A percentile compares a stretch with the other conserved stretches of the same genome.
Conservation (phyloP, 345 rosid species). For the Syzygium aromaticum region DNA sequence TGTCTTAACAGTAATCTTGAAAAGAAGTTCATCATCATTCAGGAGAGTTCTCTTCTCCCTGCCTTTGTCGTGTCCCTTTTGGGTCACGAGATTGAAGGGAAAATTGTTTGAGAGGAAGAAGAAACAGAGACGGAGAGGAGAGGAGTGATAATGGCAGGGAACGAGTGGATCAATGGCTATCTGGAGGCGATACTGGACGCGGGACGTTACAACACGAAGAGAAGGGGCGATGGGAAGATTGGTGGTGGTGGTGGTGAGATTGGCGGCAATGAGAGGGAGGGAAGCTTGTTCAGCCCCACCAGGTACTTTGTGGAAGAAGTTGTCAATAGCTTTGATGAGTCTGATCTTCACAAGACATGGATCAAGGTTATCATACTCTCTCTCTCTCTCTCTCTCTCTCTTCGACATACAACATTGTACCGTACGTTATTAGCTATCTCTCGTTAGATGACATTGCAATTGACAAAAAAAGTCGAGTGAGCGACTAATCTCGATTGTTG, state of each 20-base stretch:
- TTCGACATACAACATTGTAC: not conserved
- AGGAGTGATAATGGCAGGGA: constrained; percentile 53
- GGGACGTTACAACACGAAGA: constrained; percentile 44
- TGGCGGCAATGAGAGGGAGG: constrained; percentile 33
- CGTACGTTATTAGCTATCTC: not conserved
- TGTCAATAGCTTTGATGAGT: constrained; percentile 69
- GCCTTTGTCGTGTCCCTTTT: not conserved
- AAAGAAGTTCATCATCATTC: not conserved
- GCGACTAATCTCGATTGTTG: not conserved
- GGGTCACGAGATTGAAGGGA: not conserved
- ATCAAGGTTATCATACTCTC: constrained; percentile 38
- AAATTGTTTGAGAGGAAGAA: not conserved
- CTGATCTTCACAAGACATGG: constrained; percentile 86
- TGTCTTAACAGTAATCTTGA: not conserved
- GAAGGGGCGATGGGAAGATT: constrained; percentile 38
- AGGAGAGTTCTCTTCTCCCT: not conserved
- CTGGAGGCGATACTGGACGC: constrained; percentile 80
- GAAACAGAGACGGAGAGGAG: not conserved
- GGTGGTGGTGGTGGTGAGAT: constrained; percentile 6
- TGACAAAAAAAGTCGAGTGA: not conserved
- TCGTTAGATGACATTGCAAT: not conserved
- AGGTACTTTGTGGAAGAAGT: constrained; percentile 88
- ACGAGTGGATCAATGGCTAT: constrained; percentile 89
- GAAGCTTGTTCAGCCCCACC: constrained; percentile 59
- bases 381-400: not conserved